Evolutionary conservation across 768 basidiomycete species (phyloP).

Genomic region (Phylloporus sp.): DNA sequence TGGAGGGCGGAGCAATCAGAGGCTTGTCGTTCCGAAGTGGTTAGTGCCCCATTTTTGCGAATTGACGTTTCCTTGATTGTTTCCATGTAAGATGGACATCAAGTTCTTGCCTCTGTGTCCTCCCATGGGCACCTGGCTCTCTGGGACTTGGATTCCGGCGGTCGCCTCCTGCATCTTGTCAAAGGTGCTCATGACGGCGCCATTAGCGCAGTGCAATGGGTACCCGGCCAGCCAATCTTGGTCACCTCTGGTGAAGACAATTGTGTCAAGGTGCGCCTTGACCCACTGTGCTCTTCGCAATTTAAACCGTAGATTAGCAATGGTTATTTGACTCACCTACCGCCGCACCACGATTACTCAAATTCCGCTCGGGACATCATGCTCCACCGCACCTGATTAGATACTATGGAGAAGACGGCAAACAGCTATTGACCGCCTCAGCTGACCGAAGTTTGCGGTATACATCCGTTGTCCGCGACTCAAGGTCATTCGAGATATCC

Average conservation of each 20-base stretch:
- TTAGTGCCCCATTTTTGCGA: slow-evolving; percentile 32
- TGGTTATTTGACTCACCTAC: slow-evolving; percentile 95
- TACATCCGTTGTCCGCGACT: slow-evolving; percentile 92
- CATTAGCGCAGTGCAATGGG: slow-evolving; percentile 82
- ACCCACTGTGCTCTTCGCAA: neutral
- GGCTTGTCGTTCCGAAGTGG: slow-evolving; percentile 84
- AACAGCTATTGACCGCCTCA: slow-evolving; percentile 85
- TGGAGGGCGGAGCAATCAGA: slow-evolving; percentile 79
- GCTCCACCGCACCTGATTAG: slow-evolving; percentile 87
- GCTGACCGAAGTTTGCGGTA: slow-evolving; percentile 84
- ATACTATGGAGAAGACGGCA: slow-evolving; percentile 97
- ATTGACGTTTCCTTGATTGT: neutral
- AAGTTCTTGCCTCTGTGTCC: slow-evolving; percentile 83
- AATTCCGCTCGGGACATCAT: slow-evolving; percentile 90
- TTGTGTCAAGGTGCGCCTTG: slow-evolving; percentile 72
- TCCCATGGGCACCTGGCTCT: slow-evolving; percentile 84
- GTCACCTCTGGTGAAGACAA: slow-evolving; percentile 92
- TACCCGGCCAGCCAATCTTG: slow-evolving; percentile 87
- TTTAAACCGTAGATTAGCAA: slow-evolving; percentile 56
- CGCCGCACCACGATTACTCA: slow-evolving; percentile 78
- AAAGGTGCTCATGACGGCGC: slow-evolving; percentile 86
- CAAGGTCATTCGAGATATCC: slow-evolving; percentile 88
- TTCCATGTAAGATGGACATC: slow-evolving; percentile 64
- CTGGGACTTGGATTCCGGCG: slow-evolving; percentile 87
- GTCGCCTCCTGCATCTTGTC: slow-evolving; percentile 77